Conservation (phyloP, 305 asterid species). For the Rubia tinctorum region DNA sequence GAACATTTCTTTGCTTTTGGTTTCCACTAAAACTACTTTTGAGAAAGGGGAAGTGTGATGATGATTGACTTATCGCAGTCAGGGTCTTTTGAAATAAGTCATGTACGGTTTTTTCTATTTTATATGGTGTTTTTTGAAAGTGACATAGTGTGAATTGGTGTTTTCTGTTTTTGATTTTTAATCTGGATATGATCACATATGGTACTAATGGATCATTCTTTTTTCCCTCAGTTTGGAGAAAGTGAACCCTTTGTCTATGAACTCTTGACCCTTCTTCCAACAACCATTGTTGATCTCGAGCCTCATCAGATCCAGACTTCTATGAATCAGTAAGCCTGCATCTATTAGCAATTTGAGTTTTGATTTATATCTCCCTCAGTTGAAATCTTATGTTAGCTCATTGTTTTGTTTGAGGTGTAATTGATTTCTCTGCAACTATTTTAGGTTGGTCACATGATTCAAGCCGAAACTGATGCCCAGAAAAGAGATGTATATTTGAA, state of each 20-base stretch:
- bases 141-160: too few species aligned
- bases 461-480: constrained; percentile 86
- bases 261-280: constrained; percentile 75
- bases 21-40: too few species aligned
- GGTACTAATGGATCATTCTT: constrained; percentile 14
- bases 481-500: constrained; percentile 87
- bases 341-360: background rate
- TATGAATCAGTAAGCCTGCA: constrained; percentile 86
- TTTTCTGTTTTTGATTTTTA: background rate
- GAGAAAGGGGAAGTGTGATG: too few species aligned
- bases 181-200: background rate
- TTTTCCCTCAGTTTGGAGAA: constrained; percentile 76
- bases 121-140: too few species aligned
- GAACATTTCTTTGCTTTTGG: background rate
- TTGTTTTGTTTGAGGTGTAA: constrained; percentile 7
- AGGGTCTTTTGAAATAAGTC: too few species aligned
- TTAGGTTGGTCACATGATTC: constrained; percentile 96
- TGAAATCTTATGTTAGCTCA: background rate
- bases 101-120: too few species aligned
- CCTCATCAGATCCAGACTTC: constrained; percentile 95
- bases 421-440: background rate
- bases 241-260: constrained; percentile 95
- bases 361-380: background rate
- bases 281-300: constrained; percentile 92
- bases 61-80: too few species aligned